phyloP scores from a whole-genome alignment of 495 filamentous ascomycete genomes.

The Penicillium cosmopolitanum region DNA sequence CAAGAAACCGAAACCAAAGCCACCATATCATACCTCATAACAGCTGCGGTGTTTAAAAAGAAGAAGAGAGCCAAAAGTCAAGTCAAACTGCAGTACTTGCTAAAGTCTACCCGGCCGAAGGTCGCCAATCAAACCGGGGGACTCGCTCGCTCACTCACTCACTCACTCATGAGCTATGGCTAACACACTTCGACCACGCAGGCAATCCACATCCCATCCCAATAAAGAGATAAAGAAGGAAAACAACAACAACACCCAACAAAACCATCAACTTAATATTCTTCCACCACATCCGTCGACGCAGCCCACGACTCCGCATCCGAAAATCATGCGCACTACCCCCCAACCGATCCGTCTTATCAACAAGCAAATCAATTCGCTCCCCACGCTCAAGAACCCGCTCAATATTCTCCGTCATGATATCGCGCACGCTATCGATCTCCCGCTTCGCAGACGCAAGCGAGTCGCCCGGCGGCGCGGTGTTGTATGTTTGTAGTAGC shows the following conservation, averaged over 20 bases:
- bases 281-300: slow-evolving; percentile 99
- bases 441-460: slow-evolving; percentile 80
- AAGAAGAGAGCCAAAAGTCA: slow-evolving; percentile 5
- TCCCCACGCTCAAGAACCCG: slow-evolving; percentile 91
- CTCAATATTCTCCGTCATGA: slow-evolving; percentile 99
- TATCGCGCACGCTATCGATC: slow-evolving; percentile 90
- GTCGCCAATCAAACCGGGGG: not conserved
- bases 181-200: slow-evolving; percentile 57
- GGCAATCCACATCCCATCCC: slow-evolving; percentile 77
- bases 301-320: slow-evolving; percentile 79
- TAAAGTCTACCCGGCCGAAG: slow-evolving; percentile 10
- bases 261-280: slow-evolving; percentile 92
- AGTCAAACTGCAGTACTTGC: slow-evolving; percentile 12
- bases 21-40: slow-evolving; percentile 25
- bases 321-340: slow-evolving; percentile 86
- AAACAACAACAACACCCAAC: slow-evolving; percentile 76
- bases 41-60: slow-evolving; percentile 9
- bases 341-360: slow-evolving; percentile 93
- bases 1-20: not conserved
- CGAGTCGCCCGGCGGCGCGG: slow-evolving; percentile 79
- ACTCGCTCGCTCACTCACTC: too few species aligned
- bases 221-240: slow-evolving; percentile 80
- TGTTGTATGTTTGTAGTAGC: slow-evolving; percentile 85
- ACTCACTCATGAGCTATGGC: slow-evolving; percentile 20
- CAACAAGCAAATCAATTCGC: slow-evolving; percentile 91